phyloP scores from a whole-genome alignment of 306 rosid species.

The Alnus glutinosa region DNA sequence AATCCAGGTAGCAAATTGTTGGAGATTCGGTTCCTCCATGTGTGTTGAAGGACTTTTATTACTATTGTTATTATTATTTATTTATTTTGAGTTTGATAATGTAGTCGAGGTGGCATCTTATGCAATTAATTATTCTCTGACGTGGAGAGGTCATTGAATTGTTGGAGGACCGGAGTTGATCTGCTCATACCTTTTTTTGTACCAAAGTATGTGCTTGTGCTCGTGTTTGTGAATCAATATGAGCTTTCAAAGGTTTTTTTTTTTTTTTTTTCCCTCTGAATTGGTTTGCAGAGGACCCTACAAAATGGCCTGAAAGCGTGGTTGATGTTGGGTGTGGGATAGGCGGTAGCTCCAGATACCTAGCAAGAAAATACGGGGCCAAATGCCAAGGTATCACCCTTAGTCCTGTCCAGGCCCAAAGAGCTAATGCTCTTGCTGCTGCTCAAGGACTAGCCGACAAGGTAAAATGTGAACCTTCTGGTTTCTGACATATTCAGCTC shows the following conservation, averaged over 20 bases:
- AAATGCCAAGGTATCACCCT: slow-evolving; percentile 70
- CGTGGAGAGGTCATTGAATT: not conserved
- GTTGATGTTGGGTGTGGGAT: slow-evolving; percentile 98
- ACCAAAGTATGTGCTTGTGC: not conserved
- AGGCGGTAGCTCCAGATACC: slow-evolving; percentile 88
- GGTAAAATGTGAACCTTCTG: slow-evolving; percentile 31
- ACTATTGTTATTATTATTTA: not conserved
- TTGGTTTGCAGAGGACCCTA: slow-evolving; percentile 20
- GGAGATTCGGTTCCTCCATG: no score
- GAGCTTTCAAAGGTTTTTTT: not conserved
- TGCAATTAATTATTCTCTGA: not conserved
- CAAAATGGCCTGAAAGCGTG: slow-evolving; percentile 42
- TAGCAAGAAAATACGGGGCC: slow-evolving; percentile 67
- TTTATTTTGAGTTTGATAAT: not conserved
- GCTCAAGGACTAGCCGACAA: slow-evolving; percentile 56
- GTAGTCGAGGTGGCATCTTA: not conserved
- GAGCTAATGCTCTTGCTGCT: slow-evolving; percentile 81
- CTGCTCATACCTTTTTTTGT: not conserved
- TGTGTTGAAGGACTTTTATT: not conserved
- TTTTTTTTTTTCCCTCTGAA: not conserved
- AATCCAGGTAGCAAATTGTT: no score
- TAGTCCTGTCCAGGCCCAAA: slow-evolving; percentile 83
- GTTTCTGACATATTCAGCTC: not conserved
- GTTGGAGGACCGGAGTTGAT: no score
- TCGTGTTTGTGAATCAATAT: not conserved